Conservation (phyloP, 2,329 filamentous ascomycete genomes). For the Coniochaeta pulveracea region DNA sequence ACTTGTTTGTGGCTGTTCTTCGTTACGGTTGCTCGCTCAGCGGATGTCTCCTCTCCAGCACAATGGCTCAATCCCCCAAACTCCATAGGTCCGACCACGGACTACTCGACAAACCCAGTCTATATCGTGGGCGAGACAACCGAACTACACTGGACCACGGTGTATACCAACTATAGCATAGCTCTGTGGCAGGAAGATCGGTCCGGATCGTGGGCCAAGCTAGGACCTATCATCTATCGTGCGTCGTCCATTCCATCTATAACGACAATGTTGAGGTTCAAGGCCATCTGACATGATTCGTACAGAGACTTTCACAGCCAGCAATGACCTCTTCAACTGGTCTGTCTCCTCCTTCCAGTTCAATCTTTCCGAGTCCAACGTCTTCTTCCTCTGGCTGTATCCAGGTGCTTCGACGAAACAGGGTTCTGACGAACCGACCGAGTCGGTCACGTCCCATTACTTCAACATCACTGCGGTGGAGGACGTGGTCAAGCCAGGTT, state of each 20-base stretch:
- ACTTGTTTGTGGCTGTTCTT: too few species aligned
- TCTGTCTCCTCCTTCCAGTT: neutral
- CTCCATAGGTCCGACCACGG: neutral
- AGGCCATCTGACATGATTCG: neutral
- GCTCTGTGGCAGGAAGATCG: constrained; percentile 2
- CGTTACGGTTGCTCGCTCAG: too few species aligned
- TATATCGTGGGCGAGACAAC: neutral
- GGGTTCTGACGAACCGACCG: neutral
- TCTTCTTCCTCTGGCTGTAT: constrained; percentile 1
- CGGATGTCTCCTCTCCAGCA: too few species aligned
- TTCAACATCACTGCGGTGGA: neutral
- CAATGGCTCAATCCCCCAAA: neutral
- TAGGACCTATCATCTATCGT: constrained; percentile 4
- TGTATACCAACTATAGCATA: constrained; percentile 3
- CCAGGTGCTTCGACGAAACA: neutral
- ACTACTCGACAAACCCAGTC: neutral
- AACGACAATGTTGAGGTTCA: neutral
- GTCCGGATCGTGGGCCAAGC: neutral
- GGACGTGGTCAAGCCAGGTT: neutral
- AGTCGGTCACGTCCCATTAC: neutral
- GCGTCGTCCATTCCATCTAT: too few species aligned
- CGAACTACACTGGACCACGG: constrained; percentile 2
- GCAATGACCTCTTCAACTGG: neutral
- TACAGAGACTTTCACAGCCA: neutral
- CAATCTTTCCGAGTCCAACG: neutral